Evolutionary conservation across 2,329 filamentous ascomycete species (phyloP).

Genomic region (Apiospora aurea): DNA sequence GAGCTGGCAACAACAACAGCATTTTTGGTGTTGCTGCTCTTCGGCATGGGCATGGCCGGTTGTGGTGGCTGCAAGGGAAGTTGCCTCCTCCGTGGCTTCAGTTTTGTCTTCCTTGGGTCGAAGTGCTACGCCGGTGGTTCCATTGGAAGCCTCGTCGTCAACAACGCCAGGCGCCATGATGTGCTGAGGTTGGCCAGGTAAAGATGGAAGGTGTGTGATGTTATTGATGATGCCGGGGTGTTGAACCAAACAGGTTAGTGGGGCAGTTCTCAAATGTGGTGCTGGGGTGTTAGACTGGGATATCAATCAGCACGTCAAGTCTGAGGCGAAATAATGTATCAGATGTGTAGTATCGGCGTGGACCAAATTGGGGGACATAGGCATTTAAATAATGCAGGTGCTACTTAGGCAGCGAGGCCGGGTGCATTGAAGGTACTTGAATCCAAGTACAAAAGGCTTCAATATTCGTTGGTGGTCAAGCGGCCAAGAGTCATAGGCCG

Average conservation of each 20-base stretch:
- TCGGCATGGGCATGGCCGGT: neutral
- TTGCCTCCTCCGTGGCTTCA: neutral
- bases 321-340: neutral
- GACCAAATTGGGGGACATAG: neutral
- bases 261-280: neutral
- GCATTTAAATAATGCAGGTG: neutral
- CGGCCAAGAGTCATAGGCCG: slow-evolving; percentile 15
- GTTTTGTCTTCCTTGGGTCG: neutral
- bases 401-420: neutral
- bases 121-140: neutral
- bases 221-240: neutral
- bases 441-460: neutral
- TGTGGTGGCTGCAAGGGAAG: neutral
- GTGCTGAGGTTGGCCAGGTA: neutral
- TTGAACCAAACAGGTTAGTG: neutral
- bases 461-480: neutral
- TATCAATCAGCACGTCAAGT: neutral
- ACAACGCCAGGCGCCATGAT: neutral
- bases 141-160: neutral
- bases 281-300: neutral
- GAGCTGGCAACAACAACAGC: slow-evolving; percentile 17
- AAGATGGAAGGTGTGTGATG: neutral
- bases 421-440: neutral
- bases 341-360: no score
- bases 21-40: neutral